Conservation (phyloP, 1,139 yeast species). For the Pichia sp. region DNA sequence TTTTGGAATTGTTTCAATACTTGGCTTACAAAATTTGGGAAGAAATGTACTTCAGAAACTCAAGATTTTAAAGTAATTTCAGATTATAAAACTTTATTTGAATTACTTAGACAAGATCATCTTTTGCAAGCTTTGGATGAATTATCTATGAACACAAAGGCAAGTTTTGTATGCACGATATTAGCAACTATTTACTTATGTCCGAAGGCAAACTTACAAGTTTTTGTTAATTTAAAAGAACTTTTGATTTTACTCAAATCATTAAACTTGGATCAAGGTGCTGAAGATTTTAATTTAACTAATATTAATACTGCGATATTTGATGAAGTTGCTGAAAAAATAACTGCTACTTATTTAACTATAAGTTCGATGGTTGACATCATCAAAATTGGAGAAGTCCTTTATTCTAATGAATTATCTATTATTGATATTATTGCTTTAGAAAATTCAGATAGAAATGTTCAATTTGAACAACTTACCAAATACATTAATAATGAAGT, state of each 20-base stretch:
- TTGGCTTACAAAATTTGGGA: slow-evolving; percentile 20
- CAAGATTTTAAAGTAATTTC: slow-evolving; percentile 10
- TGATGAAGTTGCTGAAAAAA: slow-evolving; percentile 1
- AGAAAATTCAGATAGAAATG: slow-evolving; percentile 25
- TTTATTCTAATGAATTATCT: slow-evolving; percentile 41
- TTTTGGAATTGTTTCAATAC: slow-evolving; percentile 19
- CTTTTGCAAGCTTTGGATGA: slow-evolving; percentile 12
- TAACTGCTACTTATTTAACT: slow-evolving; percentile 19
- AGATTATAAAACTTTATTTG: slow-evolving; percentile 14
- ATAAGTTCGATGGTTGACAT: slow-evolving; percentile 20
- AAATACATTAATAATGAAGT: slow-evolving; percentile 24
- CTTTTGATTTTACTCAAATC: slow-evolving; percentile 19
- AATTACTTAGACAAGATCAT: slow-evolving; percentile 20
- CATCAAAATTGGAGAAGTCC: slow-evolving; percentile 37
- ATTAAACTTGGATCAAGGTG: slow-evolving; percentile 8
- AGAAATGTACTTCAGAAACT: slow-evolving; percentile 6
- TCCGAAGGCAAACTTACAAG: slow-evolving; percentile 23
- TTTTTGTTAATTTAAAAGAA: slow-evolving; percentile 25
- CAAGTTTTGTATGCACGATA: slow-evolving; percentile 18
- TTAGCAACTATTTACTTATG: slow-evolving; percentile 22
- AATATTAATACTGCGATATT: not conserved
- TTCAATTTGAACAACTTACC: slow-evolving; percentile 22
- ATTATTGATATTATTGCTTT: slow-evolving; percentile 34
- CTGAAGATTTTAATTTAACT: not conserved
- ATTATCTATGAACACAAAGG: not conserved